phyloP scores from a whole-genome alignment of 768 basidiomycete species.

The Gelatoporia subvermispora region DNA sequence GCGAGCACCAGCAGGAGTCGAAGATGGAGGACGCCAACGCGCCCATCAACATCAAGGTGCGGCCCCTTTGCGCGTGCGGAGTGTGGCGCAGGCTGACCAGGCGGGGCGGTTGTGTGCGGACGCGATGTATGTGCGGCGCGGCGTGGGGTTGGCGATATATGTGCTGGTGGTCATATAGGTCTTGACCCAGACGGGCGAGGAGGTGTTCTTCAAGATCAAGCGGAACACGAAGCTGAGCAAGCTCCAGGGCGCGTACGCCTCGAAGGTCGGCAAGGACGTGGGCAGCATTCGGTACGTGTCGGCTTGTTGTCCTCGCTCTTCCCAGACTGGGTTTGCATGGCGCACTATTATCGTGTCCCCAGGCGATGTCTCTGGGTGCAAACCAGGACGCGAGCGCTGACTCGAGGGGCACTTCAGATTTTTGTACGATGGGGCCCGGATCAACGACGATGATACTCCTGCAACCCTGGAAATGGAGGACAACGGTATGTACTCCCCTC shows the following conservation, averaged over 20 bases:
- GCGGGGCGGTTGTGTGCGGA: not conserved
- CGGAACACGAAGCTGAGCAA: conserved; percentile 88
- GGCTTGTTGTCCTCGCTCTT: not conserved
- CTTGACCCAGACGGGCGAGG: conserved; percentile 69
- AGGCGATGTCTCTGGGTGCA: no score
- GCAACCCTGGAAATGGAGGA: conserved; percentile 83
- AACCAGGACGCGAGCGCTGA: not conserved
- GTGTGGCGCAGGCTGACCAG: not conserved
- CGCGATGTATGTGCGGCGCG: not conserved
- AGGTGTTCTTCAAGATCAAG: conserved; percentile 98
- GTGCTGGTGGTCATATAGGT: conserved; percentile 43
- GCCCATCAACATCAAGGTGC: conserved; percentile 78
- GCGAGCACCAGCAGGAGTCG: conserved; percentile 30
- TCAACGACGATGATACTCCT: conserved; percentile 88
- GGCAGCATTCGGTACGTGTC: conserved; percentile 72
- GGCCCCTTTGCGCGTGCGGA: conserved; percentile 12
- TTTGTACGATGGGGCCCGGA: conserved; percentile 84
- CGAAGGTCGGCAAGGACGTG: conserved; percentile 89
- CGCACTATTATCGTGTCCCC: no score
- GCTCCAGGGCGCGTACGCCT: conserved; percentile 88
- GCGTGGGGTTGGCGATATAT: not conserved
- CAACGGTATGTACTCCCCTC: conserved; percentile 48
- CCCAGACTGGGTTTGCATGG: conserved; percentile 1
- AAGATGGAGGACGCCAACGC: conserved; percentile 56
- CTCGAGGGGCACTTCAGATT: conserved; percentile 48